These are phyloP conservation scores for Eimeria acervulina DNA, from an alignment of 169 alveolate genomes.

Conservation along the genomic window DNA sequence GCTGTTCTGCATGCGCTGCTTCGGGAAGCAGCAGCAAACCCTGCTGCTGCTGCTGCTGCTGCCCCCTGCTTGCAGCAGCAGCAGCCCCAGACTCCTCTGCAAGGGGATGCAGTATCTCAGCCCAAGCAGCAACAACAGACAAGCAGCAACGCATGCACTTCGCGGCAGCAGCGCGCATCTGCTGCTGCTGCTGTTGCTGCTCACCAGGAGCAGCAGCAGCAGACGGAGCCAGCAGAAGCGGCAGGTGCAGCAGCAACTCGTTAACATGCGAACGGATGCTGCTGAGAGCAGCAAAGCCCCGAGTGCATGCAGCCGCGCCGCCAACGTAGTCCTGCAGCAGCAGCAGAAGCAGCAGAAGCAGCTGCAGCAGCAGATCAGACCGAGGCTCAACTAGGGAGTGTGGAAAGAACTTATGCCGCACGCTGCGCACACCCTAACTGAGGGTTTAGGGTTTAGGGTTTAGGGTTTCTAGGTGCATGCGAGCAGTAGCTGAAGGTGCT, in stretches of 20 bases:
- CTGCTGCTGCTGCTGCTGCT: slow-evolving; percentile 44
- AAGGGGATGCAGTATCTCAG: slow-evolving; percentile 16
- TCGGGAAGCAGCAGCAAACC: background rate
- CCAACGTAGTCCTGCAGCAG: slow-evolving; percentile 37
- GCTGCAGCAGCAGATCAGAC: background rate
- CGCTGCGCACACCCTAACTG: no score
- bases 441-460: no score
- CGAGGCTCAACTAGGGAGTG: no score
- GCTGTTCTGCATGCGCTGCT: slow-evolving; percentile 57
- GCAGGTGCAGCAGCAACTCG: background rate
- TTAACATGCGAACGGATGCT: slow-evolving; percentile 44
- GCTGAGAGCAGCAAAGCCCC: slow-evolving; percentile 49
- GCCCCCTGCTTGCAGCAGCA: slow-evolving; percentile 18
- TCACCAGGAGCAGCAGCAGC: slow-evolving; percentile 34
- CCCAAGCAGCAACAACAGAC: slow-evolving; percentile 23
- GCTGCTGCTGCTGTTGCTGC: slow-evolving; percentile 51
- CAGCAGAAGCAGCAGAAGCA: slow-evolving; percentile 10
- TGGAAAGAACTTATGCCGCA: no score
- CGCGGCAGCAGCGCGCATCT: slow-evolving; percentile 40
- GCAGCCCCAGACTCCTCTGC: background rate
- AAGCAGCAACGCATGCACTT: slow-evolving; percentile 48
- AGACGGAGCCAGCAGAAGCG: background rate
- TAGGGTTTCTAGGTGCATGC: no score
- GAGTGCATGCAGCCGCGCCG: slow-evolving; percentile 48
- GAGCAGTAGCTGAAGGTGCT: no score